phyloP scores from a whole-genome alignment of 2,329 filamentous ascomycete species.

The Pseudocercospora crystallina region DNA sequence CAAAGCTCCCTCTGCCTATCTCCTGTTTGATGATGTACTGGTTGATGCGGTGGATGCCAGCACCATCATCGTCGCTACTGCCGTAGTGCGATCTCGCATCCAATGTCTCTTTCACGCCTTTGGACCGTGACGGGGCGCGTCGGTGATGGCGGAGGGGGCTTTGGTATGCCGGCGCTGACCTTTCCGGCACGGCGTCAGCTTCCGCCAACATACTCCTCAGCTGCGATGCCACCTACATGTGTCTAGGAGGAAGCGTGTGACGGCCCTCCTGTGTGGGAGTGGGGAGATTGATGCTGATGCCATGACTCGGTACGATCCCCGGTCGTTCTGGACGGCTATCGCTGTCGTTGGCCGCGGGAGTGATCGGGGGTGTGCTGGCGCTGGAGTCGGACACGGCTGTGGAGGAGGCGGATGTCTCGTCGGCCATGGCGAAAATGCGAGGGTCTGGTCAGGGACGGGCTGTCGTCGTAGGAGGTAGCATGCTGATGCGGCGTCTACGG shows the following conservation, averaged over 20 bases:
- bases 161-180: conserved; percentile 59
- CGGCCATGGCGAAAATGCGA: too few species aligned
- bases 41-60: conserved; percentile 82
- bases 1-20: conserved; percentile 95
- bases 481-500: too few species aligned
- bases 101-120: conserved; percentile 80
- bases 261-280: conserved; percentile 35
- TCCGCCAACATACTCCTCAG: conserved; percentile 1
- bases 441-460: too few species aligned
- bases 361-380: too few species aligned
- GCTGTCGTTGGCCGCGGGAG: too few species aligned
- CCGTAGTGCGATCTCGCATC: conserved; percentile 85
- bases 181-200: conserved; percentile 36
- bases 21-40: conserved; percentile 93
- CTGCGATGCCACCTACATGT: conserved; percentile 44
- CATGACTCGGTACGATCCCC: conserved; percentile 44
- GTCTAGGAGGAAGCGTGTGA: conserved; percentile 44
- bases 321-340: conserved; percentile 1
- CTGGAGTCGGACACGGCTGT: too few species aligned
- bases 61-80: conserved; percentile 79
- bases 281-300: conserved; percentile 49
- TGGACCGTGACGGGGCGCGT: conserved; percentile 59
- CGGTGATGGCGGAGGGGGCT: conserved; percentile 66
- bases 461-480: too few species aligned
- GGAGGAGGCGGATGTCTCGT: too few species aligned